Evolutionary conservation across 192 early-diverging fungal species (phyloP), one percentile per base, ranked within the genome.

Genomic region (Rhizophagus sp.): DNA sequence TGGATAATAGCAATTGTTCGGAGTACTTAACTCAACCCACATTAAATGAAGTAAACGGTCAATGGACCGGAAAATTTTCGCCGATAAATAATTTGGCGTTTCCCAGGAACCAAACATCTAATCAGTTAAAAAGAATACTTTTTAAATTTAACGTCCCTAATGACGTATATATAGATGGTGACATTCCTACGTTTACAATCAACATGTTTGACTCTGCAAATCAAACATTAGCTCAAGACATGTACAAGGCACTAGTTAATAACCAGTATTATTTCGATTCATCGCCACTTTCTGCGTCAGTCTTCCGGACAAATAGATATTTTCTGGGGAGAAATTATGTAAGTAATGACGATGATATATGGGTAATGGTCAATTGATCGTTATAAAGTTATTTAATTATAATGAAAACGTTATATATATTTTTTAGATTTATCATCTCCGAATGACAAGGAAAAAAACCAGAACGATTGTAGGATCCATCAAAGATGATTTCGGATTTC

Each of bases 121-220:
- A 69, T 69, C 11, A 15, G 24, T 41, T 69, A 39, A 69, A 69
- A 69, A 12, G 67, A 69, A 69, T 69, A 33, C 67, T 69, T 36
- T 36, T 69, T 33, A 69, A 39, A 69, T 69, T 69, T 22, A 4
- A 36, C 7, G 13, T 69, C 24, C 2, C 24, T 39, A 22, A 69
- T 2, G 34, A 69, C 36, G 10, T 27, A 44, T 36, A 36, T 69
- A 11, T 69, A 69, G 36, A 69, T 36, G 67, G 67, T 12, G 67
- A 69, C 34, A 15, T 39, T 69, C 67, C 67, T 12, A 17, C 34
- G 24, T 69, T 69, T 41, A 69, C 67, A 12, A 69, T 69, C 3
- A 22, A 69, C 34, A 7, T 69, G 0, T 69, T 69, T 69, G 67
- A 69, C 15, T 69, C 67, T 0, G 36, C 10, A 69, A 69, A 69